Conservation (phyloP, 495 filamentous ascomycete genomes). For the Lichenothelia convexa region DNA sequence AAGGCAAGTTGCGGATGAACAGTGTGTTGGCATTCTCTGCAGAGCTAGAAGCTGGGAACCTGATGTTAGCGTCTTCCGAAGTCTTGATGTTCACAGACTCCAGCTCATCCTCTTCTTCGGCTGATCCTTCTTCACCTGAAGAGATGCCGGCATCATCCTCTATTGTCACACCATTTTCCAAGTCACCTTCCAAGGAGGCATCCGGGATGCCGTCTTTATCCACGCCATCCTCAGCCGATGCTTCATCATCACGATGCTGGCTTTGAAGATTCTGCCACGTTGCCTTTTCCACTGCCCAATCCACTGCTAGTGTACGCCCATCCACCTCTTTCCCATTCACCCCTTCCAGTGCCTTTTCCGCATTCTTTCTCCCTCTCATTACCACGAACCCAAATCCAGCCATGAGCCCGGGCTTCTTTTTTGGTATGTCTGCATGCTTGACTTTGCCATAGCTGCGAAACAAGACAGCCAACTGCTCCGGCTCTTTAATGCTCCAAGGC, state of each 20-base stretch:
- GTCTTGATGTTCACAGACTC: slow-evolving; percentile 19
- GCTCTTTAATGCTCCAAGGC: slow-evolving; percentile 83
- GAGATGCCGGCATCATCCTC: slow-evolving; percentile 21
- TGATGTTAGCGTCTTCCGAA: slow-evolving; percentile 6
- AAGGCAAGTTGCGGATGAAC: slow-evolving; percentile 91
- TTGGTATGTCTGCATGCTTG: slow-evolving; percentile 63
- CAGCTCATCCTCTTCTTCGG: slow-evolving; percentile 12
- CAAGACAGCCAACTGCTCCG: slow-evolving; percentile 55
- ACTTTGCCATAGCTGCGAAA: slow-evolving; percentile 85
- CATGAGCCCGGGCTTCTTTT: slow-evolving; percentile 44
- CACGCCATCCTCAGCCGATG: slow-evolving; percentile 19
- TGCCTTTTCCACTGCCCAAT: slow-evolving; percentile 89
- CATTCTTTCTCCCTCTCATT: slow-evolving; percentile 73
- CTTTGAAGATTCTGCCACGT: slow-evolving; percentile 51
- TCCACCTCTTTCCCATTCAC: slow-evolving; percentile 84
- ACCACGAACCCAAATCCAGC: slow-evolving; percentile 87
- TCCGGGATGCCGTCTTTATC: slow-evolving; percentile 19
- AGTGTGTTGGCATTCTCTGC: slow-evolving; percentile 56
- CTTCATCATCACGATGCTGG: slow-evolving; percentile 20
- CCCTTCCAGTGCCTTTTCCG: slow-evolving; percentile 66
- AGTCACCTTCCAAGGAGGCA: slow-evolving; percentile 21
- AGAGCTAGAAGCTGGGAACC: too few relatives aligned
- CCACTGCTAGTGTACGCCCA: slow-evolving; percentile 71
- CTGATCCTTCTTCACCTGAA: slow-evolving; percentile 20
- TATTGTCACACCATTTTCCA: slow-evolving; percentile 2